Conservation (phyloP, 148 eudicot genomes). For the Camellia lanceoleosa region DNA sequence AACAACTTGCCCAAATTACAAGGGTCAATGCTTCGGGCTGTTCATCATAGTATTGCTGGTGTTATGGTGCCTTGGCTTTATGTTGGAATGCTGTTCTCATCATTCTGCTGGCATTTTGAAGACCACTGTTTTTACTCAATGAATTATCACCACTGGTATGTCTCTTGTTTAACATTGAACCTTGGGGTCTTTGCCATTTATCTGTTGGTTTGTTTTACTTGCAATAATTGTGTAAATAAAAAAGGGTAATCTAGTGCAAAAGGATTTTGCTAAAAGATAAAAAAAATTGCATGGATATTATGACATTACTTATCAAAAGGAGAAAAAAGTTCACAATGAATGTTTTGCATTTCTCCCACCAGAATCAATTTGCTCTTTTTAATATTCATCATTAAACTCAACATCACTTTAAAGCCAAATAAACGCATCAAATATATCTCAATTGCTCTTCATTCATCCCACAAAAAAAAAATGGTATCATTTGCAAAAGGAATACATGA, state of each 20-base stretch:
- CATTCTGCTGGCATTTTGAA: conserved; percentile 99
- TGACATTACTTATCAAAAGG: not conserved
- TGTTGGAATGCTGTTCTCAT: conserved; percentile 96
- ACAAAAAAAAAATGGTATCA: no score
- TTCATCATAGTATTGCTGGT: conserved; percentile 92
- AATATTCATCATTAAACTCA: no score
- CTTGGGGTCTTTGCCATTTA: not conserved
- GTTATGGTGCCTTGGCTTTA: conserved; percentile 99
- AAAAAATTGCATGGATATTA: not conserved
- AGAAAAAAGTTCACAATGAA: not conserved
- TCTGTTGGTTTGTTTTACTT: not conserved
- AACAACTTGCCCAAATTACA: conserved; percentile 89
- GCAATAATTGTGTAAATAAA: not conserved
- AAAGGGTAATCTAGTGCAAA: not conserved
- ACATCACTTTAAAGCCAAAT: no score
- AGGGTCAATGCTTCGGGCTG: conserved; percentile 94
- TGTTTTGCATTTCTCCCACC: no score
- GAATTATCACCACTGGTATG: conserved; percentile 98
- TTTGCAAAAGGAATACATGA: no score
- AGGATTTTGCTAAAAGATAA: no score
- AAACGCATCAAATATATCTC: no score
- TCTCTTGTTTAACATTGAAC: not conserved
- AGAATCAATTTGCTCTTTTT: no score
- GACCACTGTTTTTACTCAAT: conserved; percentile 99
- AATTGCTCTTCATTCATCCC: no score